Evolutionary conservation across 2,329 filamentous ascomycete species (phyloP), one percentile per base, ranked within the genome.

Genomic region (Penicillium sp.): DNA sequence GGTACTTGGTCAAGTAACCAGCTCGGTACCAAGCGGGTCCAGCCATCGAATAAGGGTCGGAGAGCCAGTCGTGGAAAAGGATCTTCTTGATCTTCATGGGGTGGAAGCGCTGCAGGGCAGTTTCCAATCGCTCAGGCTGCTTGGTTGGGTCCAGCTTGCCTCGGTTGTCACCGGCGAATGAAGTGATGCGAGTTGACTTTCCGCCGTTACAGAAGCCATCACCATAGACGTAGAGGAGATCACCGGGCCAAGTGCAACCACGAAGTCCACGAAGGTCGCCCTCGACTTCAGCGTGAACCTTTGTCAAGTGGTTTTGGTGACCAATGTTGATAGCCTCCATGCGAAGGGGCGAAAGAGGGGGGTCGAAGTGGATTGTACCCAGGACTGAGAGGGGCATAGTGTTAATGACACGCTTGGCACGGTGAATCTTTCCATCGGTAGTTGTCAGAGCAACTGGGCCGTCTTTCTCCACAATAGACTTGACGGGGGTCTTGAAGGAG

Each of bases 381-480:
- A 67, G 61, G 13, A 65, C 61, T 19, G 57, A 59, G 1, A 68
- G 49, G 4, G 70, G 70, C 1, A 70, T 66, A 7, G 71, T 72
- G 53, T 57, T 65, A 23, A 74, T 51, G 16, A 71, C 60, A 6
- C 62, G 62, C 25, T 56, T 43, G 1, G 62, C 67, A n/a, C 47
- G 53, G 53, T 63, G 63, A 10, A 26, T 46, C 8, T 59, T 47
- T 1, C 54, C 58, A 19, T 53, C 51, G 5, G 27, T 37, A 16
- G 45, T 52, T 8, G n/a, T 27, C 19, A 62, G 9, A 3, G 47
- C 27, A 8, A 60, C 57, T 27, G 35, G 14, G 23, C 39, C 44
- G 11, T 50, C 42, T 16, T 23, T 25, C 21, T 67, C 61, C 10
- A 39, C 31, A 46, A 71, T 62, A 11, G 56, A 55, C n/a, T 57